Conservation (phyloP, 139 green algal species). For the Chlamydomonas sphaeroides region DNA sequence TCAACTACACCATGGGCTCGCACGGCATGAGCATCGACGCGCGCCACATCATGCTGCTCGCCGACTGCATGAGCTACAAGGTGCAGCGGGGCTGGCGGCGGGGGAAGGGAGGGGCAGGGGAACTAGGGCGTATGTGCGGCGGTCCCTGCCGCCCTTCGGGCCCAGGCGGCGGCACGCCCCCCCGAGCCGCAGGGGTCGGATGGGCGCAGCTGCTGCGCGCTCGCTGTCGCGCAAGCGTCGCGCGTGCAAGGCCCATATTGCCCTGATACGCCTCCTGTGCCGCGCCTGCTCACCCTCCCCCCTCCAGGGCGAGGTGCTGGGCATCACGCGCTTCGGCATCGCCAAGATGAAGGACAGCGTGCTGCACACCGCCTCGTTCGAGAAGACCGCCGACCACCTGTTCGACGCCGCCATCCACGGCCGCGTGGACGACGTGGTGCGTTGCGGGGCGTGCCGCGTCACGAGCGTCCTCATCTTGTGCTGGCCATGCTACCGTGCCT, state of each 20-base stretch:
- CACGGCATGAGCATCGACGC: constrained; percentile 97
- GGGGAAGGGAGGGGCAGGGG: background rate
- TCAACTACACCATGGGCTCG: constrained; percentile 89
- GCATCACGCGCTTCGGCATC: constrained; percentile 99
- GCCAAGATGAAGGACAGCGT: constrained; percentile 99
- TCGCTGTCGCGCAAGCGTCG: too few species aligned
- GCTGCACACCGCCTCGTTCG: constrained; percentile 98
- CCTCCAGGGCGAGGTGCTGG: constrained; percentile 92
- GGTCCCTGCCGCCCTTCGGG: too few species aligned
- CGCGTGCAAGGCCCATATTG: too few species aligned
- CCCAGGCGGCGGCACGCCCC: too few species aligned
- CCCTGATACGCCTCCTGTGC: too few species aligned
- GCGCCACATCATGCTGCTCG: constrained; percentile 96
- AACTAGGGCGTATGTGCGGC: background rate
- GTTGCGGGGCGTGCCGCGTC: constrained; percentile 97
- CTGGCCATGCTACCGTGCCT: too few species aligned
- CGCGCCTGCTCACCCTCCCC: background rate
- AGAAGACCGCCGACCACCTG: constrained; percentile 99
- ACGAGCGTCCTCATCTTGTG: constrained; percentile 99
- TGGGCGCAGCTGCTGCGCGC: too few species aligned
- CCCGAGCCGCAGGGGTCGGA: too few species aligned
- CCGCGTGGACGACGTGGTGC: constrained; percentile 73
- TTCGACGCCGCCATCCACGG: constrained; percentile 96
- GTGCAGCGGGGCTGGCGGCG: constrained; percentile 29
- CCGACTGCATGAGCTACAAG: constrained; percentile 99